These are phyloP conservation scores for Trametes elegans DNA, from an alignment of 768 basidiomycete genomes.

Conservation along the genomic window DNA sequence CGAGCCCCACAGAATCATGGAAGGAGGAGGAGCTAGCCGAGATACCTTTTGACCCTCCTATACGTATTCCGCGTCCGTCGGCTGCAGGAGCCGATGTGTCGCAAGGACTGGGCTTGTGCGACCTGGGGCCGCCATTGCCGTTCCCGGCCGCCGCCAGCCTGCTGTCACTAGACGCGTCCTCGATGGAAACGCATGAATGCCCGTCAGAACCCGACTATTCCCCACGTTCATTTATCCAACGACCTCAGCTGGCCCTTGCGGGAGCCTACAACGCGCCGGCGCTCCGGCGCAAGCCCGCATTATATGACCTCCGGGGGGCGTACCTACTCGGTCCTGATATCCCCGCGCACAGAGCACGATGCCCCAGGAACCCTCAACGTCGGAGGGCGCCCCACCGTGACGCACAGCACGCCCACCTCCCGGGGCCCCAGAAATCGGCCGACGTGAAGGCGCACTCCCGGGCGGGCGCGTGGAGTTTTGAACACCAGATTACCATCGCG, in stretches of 20 bases:
- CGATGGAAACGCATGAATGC: background rate
- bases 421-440: too few species aligned
- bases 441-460: background rate
- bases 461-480: constrained; percentile 8
- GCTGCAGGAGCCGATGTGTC: background rate
- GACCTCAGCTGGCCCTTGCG: background rate
- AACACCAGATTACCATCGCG: constrained; percentile 20
- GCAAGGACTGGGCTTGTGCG: background rate
- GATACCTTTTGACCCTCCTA: background rate
- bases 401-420: too few species aligned
- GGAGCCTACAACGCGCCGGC: background rate
- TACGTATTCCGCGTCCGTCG: background rate
- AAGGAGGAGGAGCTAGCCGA: background rate
- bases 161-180: background rate
- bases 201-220: background rate
- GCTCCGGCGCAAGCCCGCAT: constrained; percentile 11
- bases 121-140: background rate
- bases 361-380: too few species aligned
- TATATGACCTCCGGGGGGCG: constrained; percentile 16
- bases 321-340: background rate
- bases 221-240: background rate
- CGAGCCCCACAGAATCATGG: background rate
- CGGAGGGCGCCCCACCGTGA: background rate
- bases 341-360: background rate
- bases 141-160: background rate